A percentile compares a stretch with the other conserved stretches of the same genome.
Conservation (phyloP, 257 asterid species). For the Pogostemon cablin region DNA sequence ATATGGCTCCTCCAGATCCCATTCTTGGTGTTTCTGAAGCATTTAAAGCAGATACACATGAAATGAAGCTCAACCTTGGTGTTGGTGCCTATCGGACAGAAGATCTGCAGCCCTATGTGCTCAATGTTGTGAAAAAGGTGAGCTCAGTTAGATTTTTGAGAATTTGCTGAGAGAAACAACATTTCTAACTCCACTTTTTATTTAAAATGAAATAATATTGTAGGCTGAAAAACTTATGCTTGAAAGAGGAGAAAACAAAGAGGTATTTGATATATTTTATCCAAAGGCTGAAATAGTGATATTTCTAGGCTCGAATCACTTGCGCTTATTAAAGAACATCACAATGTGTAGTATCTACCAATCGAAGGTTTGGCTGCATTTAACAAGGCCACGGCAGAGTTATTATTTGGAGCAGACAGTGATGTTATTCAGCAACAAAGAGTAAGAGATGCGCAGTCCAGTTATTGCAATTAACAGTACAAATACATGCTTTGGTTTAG, state of each 20-base stretch:
- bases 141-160: slow-evolving; percentile 28
- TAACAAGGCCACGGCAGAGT: slow-evolving; percentile 90
- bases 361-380: slow-evolving; percentile 98
- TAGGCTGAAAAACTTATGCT: slow-evolving; percentile 94
- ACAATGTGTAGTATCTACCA: slow-evolving; percentile 78
- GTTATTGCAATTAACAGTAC: slow-evolving; percentile 24
- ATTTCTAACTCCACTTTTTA: background rate
- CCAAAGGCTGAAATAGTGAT: slow-evolving; percentile 12
- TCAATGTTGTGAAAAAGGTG: slow-evolving; percentile 91
- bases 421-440: slow-evolving; percentile 75
- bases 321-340: slow-evolving; percentile 26
- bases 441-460: slow-evolving; percentile 47
- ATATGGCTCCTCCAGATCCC: slow-evolving; percentile 99
- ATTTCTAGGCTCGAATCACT: slow-evolving; percentile 35
- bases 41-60: slow-evolving; percentile 84
- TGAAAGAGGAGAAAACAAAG: slow-evolving; percentile 89
- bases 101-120: slow-evolving; percentile 96
- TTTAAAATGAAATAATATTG: slow-evolving; percentile 9
- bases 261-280: slow-evolving; percentile 52
- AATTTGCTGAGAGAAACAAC: background rate
- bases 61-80: slow-evolving; percentile 91
- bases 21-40: slow-evolving; percentile 98
- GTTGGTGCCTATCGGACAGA: slow-evolving; percentile 99
- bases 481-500: slow-evolving; percentile 21
- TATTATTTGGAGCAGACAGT: slow-evolving; percentile 80